Evolutionary conservation across 2,329 filamentous ascomycete genomes (phyloP).

Genomic region (Nothophaeocryptopus gaeumannii): DNA sequence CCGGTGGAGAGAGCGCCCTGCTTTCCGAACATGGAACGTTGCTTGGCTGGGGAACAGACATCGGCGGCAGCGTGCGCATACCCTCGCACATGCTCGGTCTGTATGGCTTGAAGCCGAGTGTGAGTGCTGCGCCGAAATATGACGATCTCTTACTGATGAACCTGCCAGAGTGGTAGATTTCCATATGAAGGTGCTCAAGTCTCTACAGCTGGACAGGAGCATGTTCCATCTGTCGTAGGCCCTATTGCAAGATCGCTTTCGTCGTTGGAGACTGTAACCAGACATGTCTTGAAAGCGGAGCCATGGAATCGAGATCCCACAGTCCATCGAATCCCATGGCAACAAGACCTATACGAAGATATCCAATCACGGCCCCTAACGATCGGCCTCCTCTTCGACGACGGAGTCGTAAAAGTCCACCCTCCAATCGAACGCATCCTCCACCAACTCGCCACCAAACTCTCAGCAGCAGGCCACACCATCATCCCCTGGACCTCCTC

Average conservation of each 20-base stretch:
- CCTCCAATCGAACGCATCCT: constrained; percentile 24
- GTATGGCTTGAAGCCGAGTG: constrained; percentile 51
- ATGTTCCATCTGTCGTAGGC: constrained; percentile 62
- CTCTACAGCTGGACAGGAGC: constrained; percentile 62
- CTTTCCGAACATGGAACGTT: constrained; percentile 44
- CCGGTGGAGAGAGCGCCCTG: constrained; percentile 45
- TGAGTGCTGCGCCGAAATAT: constrained; percentile 22
- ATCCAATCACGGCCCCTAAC: constrained; percentile 18
- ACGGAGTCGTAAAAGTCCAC: constrained; percentile 28
- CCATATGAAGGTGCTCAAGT: constrained; percentile 60
- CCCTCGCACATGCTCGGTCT: constrained; percentile 49
- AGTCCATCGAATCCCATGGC: constrained; percentile 44
- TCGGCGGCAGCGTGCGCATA: constrained; percentile 53
- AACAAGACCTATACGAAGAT: constrained; percentile 26
- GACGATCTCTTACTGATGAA: too few relatives aligned
- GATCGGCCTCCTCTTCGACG: constrained; percentile 27
- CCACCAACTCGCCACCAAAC: constrained; percentile 10
- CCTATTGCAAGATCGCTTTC: constrained; percentile 55
- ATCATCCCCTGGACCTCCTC: constrained; percentile 40
- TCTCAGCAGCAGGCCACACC: constrained; percentile 41
- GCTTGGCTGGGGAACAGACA: constrained; percentile 52
- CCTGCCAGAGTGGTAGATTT: constrained; percentile 51
- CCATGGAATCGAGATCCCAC: constrained; percentile 45
- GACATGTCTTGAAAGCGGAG: constrained; percentile 31
- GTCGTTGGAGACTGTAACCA: constrained; percentile 47